Base-by-base conservation (phyloP, 306 rosid species). In the Vigna angularis region DNA sequence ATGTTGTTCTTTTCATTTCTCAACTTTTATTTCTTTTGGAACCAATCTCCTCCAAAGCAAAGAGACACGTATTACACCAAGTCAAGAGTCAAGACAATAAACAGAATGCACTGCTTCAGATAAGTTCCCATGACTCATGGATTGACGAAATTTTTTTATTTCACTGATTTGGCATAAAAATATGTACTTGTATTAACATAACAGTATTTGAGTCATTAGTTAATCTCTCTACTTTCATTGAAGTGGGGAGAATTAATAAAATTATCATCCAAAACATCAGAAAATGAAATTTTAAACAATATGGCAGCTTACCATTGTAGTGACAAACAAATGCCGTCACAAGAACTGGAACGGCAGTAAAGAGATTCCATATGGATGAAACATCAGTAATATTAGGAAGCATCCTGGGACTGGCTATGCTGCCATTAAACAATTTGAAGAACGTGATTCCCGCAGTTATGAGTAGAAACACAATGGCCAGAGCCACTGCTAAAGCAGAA, bases 271-370 rank as follows among this genome's bases (percentile, higher is more conserved):
- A 28, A 32, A 81, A 49, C 57, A 64, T 49, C 45, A 78, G 79
- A 48, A 13, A 57, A 22, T 14, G 36, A 73, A 72, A 44, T 13
- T 45, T 30, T 56, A 32, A 77, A 53, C 22, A 52, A 59, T 71
- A 59, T 70, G 75, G 64, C 15, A 50, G 20, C 56, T 53, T 87
- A 88, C 96, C 91, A 68, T 90, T 90, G 79, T 40, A 90, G 75
- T 90, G 93, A 76, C 96, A 90, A 78, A 90, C 91, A 70, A 88
- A 90, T 42, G 93, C 91, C 13, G 93, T 90, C 72, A 90, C 96
- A 78, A 90, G 84, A 78, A 90, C 87, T 16, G 96, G 96, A 74
- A 85, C 86, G 78, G 85, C 90, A 5, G 96, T 90, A 71, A 88
- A 88, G 75, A 90, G 91, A 76, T 84, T 87, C 93, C 91, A 88